These are phyloP conservation scores for Podospora fimiseda DNA, from an alignment of 495 filamentous ascomycete genomes.

Conservation along the genomic window DNA sequence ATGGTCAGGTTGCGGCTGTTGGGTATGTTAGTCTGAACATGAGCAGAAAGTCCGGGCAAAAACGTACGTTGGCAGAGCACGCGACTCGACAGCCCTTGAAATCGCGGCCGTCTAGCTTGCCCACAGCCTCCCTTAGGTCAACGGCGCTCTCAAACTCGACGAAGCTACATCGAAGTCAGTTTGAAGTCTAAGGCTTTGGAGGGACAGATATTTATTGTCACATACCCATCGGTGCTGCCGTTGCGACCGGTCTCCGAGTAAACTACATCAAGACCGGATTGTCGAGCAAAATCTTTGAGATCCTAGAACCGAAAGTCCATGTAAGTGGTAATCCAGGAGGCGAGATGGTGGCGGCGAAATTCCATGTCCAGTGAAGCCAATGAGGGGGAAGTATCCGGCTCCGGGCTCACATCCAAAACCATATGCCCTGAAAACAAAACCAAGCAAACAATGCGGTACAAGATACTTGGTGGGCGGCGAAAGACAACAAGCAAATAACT, in stretches of 20 bases:
- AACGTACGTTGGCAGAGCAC: conserved; percentile 80
- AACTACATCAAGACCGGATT: conserved; percentile 93
- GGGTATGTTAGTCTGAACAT: background rate
- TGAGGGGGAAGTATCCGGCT: conserved; percentile 6
- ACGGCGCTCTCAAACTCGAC: conserved; percentile 93
- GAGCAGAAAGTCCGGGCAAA: background rate
- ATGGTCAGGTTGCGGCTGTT: conserved; percentile 54
- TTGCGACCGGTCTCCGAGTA: conserved; percentile 96
- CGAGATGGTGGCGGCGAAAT: conserved; percentile 27
- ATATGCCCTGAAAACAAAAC: conserved; percentile 11
- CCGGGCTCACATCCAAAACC: background rate
- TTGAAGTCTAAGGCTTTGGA: conserved; percentile 22
- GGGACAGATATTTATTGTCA: conserved; percentile 10
- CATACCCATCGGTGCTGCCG: conserved; percentile 88
- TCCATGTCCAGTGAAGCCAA: conserved; percentile 38
- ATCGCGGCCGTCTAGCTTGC: conserved; percentile 84
- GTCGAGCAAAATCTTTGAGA: conserved; percentile 98
- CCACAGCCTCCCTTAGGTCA: conserved; percentile 83
- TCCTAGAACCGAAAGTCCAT: conserved; percentile 69
- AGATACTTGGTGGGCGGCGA: background rate
- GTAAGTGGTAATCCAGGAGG: conserved; percentile 48
- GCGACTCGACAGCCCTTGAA: conserved; percentile 82
- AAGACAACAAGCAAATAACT: conserved; percentile 8
- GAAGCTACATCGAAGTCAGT: conserved; percentile 65
- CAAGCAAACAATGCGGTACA: conserved; percentile 10